Evolutionary conservation across 306 rosid genomes (phyloP).

Genomic region (Medicago lupulina): DNA sequence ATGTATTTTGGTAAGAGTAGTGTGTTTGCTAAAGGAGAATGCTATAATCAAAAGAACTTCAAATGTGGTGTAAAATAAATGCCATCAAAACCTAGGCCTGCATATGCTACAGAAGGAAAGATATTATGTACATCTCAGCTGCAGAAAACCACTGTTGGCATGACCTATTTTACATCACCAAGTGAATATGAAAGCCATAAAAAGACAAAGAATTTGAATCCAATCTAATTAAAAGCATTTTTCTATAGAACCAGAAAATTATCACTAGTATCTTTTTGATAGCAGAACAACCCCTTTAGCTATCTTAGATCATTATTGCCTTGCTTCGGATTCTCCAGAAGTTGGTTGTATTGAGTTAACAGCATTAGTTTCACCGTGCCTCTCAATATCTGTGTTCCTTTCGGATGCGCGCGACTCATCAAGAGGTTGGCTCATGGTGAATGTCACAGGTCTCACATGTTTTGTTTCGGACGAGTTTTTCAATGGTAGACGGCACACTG

Average conservation of each 20-base stretch:
- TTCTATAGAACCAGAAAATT: slow-evolving; percentile 39
- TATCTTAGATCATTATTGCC: slow-evolving; percentile 48
- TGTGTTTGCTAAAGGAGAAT: slow-evolving; percentile 13
- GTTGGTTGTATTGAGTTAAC: slow-evolving; percentile 40
- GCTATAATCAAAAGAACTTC: slow-evolving; percentile 37
- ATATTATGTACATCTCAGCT: slow-evolving; percentile 43
- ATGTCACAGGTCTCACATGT: slow-evolving; percentile 68
- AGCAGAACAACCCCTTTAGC: slow-evolving; percentile 35
- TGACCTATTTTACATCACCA: slow-evolving; percentile 43
- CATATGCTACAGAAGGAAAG: slow-evolving; percentile 36
- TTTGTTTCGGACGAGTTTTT: slow-evolving; percentile 64
- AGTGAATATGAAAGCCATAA: slow-evolving; percentile 43
- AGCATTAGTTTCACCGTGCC: slow-evolving; percentile 42
- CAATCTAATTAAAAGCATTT: slow-evolving; percentile 42
- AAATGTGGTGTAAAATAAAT: slow-evolving; percentile 32
- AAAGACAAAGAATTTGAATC: slow-evolving; percentile 50
- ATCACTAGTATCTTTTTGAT: slow-evolving; percentile 21
- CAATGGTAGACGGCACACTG: slow-evolving; percentile 88
- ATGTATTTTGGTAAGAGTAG: not conserved
- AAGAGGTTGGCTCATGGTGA: slow-evolving; percentile 51
- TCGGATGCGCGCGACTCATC: slow-evolving; percentile 62
- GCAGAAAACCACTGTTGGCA: slow-evolving; percentile 30
- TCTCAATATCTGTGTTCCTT: slow-evolving; percentile 46
- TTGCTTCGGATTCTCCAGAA: slow-evolving; percentile 59
- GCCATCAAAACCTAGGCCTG: slow-evolving; percentile 35